phyloP scores from a whole-genome alignment of 2,329 filamentous ascomycete species.

The Xylariaceae sp. region DNA sequence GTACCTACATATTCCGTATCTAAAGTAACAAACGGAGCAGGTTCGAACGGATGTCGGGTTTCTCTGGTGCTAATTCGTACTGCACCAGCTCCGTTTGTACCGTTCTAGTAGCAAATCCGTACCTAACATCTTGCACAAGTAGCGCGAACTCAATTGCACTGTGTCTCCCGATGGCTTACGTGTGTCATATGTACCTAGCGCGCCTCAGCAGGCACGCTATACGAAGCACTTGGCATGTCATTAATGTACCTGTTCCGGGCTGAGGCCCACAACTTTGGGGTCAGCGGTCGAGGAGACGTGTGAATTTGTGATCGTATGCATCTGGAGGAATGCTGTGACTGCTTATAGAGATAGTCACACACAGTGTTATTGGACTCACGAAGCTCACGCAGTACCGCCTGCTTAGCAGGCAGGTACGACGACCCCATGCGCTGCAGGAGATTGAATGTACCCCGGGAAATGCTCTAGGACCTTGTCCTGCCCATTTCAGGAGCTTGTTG shows the following conservation, averaged over 20 bases:
- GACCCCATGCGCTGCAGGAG: too few relatives aligned
- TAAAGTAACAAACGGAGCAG: too few relatives aligned
- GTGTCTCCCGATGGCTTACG: not conserved
- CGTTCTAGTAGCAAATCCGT: too few relatives aligned
- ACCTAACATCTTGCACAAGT: not conserved
- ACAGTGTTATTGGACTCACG: too few relatives aligned
- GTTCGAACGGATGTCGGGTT: too few relatives aligned
- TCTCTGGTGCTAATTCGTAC: too few relatives aligned
- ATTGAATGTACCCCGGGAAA: too few relatives aligned
- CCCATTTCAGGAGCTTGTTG: too few relatives aligned
- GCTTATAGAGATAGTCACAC: not conserved
- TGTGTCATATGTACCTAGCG: not conserved
- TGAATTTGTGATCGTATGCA: not conserved
- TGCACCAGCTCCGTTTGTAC: too few relatives aligned
- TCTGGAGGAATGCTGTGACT: not conserved
- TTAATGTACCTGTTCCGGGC: not conserved
- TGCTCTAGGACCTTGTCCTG: too few relatives aligned
- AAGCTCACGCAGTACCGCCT: not conserved
- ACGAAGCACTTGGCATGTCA: not conserved
- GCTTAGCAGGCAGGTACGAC: too few relatives aligned
- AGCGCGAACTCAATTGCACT: not conserved
- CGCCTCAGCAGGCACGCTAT: not conserved
- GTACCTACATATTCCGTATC: too few relatives aligned
- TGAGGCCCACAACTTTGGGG: not conserved
- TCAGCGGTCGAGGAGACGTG: not conserved